Evolutionary conservation across 805 yeast genomes (phyloP).

Genomic region (Starmerella tilneyi): DNA sequence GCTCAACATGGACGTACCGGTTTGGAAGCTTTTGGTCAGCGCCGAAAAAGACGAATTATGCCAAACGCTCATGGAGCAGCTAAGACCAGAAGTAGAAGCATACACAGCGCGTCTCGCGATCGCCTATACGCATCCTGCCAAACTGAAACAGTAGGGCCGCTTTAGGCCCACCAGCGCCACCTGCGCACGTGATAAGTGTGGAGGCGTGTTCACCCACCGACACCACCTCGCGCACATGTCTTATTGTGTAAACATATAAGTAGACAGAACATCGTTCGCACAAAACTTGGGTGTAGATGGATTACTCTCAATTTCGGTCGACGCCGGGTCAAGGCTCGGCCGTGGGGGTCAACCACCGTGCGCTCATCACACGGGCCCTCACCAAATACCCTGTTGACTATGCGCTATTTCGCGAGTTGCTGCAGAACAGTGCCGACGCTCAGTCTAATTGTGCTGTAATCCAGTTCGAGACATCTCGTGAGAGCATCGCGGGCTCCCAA

Average conservation of each 20-base stretch:
- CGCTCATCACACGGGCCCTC: constrained; percentile 35
- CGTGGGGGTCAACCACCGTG: constrained; percentile 35
- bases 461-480: constrained; percentile 23
- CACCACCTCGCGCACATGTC: too few relatives aligned
- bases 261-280: not conserved
- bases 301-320: constrained; percentile 23
- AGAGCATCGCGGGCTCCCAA: constrained; percentile 17
- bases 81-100: not conserved
- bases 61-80: constrained; percentile 10
- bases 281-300: constrained; percentile 18
- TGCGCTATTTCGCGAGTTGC: constrained; percentile 34
- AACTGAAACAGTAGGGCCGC: not conserved
- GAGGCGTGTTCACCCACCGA: too few relatives aligned
- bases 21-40: not conserved
- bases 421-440: constrained; percentile 37
- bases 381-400: constrained; percentile 37
- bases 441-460: constrained; percentile 31
- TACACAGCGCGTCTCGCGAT: not conserved
- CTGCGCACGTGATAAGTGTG: too few relatives aligned
- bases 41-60: not conserved
- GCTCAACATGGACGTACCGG: constrained; percentile 12
- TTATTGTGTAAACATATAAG: too few relatives aligned
- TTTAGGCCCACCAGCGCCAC: not conserved
- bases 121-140: not conserved
- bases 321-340: constrained; percentile 24